Percentiles rank a stretch among this genome's conserved stretches.
phyloP scores from a whole-genome alignment of 2,329 filamentous ascomycete species.

The Cladosporium sp. region DNA sequence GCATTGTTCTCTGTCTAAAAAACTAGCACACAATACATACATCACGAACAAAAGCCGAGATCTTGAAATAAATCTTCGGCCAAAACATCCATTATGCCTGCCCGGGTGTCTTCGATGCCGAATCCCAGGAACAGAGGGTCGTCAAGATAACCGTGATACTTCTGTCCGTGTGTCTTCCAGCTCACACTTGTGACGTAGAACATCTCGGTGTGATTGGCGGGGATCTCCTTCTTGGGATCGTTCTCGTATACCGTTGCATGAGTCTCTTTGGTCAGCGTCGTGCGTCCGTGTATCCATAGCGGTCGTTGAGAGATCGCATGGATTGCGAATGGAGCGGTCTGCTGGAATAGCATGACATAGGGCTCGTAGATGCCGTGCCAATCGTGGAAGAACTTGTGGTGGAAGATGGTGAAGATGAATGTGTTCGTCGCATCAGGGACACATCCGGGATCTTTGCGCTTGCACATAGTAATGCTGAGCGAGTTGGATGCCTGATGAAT shows the following conservation, averaged over 20 bases:
- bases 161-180: constrained; percentile 52
- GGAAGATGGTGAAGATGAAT: constrained; percentile 56
- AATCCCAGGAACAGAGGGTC: constrained; percentile 58
- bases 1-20: neutral
- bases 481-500: constrained; percentile 64
- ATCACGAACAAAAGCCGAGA: neutral
- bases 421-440: constrained; percentile 49
- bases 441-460: constrained; percentile 49
- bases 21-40: neutral
- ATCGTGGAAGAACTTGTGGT: constrained; percentile 54
- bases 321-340: constrained; percentile 51
- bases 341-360: constrained; percentile 54
- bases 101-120: constrained; percentile 41
- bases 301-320: constrained; percentile 53
- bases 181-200: constrained; percentile 59
- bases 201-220: constrained; percentile 50
- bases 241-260: neutral
- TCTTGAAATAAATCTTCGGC: constrained; percentile 4
- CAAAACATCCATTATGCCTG: constrained; percentile 4
- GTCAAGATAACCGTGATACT: constrained; percentile 59
- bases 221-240: constrained; percentile 22
- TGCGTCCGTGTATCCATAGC: constrained; percentile 57
- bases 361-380: constrained; percentile 57
- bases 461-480: constrained; percentile 56
- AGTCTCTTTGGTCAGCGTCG: neutral